Evolutionary conservation across 2,329 filamentous ascomycete genomes (phyloP).

Genomic region (Diplodia scrobiculata): DNA sequence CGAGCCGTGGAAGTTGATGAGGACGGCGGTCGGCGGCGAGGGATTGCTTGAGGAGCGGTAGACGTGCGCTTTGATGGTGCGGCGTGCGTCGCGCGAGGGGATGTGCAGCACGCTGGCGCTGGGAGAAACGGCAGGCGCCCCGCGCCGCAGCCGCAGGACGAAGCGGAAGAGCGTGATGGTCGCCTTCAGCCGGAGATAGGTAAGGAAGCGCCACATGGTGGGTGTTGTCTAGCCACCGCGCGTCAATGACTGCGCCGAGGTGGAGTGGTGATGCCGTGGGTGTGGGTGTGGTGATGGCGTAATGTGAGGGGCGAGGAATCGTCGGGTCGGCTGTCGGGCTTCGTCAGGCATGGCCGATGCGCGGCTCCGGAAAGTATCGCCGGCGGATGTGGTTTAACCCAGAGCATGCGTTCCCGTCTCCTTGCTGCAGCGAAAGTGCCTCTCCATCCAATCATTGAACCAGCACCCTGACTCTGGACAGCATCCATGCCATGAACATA

Average conservation of each 20-base stretch:
- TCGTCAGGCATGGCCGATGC: neutral
- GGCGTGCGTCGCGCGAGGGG: constrained; percentile 33
- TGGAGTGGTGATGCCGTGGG: neutral
- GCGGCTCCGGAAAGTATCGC: neutral
- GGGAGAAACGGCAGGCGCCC: neutral
- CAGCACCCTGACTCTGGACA: neutral
- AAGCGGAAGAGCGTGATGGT: constrained; percentile 31
- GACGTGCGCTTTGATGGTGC: constrained; percentile 34
- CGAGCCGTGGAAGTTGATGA: constrained; percentile 43
- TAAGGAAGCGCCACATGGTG: constrained; percentile 22
- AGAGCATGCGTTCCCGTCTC: neutral
- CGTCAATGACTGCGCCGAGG: neutral
- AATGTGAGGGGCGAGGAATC: neutral
- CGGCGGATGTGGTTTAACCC: neutral
- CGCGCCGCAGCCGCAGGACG: neutral
- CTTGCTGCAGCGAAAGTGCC: neutral
- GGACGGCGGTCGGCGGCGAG: constrained; percentile 33
- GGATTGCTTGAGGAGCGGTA: constrained; percentile 31
- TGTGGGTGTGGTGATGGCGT: neutral
- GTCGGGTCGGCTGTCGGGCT: neutral
- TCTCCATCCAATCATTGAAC: neutral
- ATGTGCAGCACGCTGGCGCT: constrained; percentile 29
- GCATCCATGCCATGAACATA: neutral
- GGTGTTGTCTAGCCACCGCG: neutral
- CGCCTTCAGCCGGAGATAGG: constrained; percentile 33